Percentiles rank a stretch among this genome's conserved stretches.
These are phyloP conservation scores for Phlegmacium glaucopus DNA, from an alignment of 768 basidiomycete species.

Conservation along the genomic window DNA sequence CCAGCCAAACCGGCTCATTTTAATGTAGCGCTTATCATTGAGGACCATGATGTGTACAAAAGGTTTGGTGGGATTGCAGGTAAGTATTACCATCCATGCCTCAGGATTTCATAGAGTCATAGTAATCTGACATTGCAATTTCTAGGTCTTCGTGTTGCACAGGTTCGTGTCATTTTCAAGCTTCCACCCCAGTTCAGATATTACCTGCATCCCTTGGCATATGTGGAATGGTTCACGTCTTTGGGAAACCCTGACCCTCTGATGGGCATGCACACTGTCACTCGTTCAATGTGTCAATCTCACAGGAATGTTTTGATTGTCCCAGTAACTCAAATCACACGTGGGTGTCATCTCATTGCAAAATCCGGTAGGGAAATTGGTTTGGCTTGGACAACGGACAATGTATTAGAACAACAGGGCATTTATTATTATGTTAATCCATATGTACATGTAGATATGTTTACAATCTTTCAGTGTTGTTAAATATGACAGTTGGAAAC, in stretches of 20 bases:
- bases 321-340: not conserved
- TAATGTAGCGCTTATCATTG: not conserved
- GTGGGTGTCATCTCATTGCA: not conserved
- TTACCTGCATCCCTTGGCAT: constrained; percentile 15
- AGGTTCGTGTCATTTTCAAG: constrained; percentile 13
- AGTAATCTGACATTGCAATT: not conserved
- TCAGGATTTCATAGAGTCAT: too few relatives aligned
- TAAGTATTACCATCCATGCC: too few relatives aligned
- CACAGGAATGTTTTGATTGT: constrained; percentile 16
- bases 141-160: constrained; percentile 18
- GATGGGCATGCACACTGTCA: constrained; percentile 11
- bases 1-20: not conserved
- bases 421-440: not conserved
- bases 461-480: too few relatives aligned
- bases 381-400: not conserved
- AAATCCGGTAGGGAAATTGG: not conserved
- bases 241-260: constrained; percentile 10
- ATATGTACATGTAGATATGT: not conserved
- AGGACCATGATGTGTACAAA: not conserved
- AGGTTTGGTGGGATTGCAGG: too few relatives aligned
- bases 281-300: constrained; percentile 9
- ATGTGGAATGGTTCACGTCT: constrained; percentile 22
- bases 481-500: too few relatives aligned
- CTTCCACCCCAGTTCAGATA: constrained; percentile 11
- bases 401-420: not conserved